Percentiles rank a stretch among this genome's conserved stretches.
Evolutionary conservation across 148 eudicot genomes (phyloP).

Genomic region (Spergularia marina): DNA sequence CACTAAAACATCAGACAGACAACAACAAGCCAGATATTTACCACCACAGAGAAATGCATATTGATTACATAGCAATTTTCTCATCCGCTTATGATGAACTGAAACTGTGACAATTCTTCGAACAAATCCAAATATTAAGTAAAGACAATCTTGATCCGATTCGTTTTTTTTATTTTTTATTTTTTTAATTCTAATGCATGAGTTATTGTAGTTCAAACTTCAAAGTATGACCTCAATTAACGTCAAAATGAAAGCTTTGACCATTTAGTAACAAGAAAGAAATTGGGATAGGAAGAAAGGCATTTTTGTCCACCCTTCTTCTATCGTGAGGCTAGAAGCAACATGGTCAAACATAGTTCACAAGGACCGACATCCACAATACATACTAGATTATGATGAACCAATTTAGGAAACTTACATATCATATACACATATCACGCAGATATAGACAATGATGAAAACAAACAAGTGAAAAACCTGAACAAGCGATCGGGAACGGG

Average conservation of each 20-base stretch:
- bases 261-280: too few species aligned
- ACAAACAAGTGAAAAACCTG: conserved; percentile 42
- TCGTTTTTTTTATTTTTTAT: too few species aligned
- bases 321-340: neutral
- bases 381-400: neutral
- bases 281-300: too few species aligned
- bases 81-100: neutral
- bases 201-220: too few species aligned
- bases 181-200: too few species aligned
- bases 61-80: neutral
- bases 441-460: neutral
- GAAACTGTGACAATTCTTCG: too few species aligned
- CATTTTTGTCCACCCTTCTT: too few species aligned
- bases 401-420: too few species aligned
- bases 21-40: neutral
- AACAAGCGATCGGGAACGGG: conserved; percentile 39
- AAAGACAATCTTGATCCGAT: too few species aligned
- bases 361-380: neutral
- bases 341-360: neutral
- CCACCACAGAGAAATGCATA: neutral
- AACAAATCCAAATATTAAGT: too few species aligned
- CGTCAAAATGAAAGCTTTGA: neutral
- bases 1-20: neutral
- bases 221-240: neutral
- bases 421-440: neutral